These are phyloP conservation scores for Heterococcus sp. DNA, from an alignment of 108 stramenopile species.

Conservation along the genomic window DNA sequence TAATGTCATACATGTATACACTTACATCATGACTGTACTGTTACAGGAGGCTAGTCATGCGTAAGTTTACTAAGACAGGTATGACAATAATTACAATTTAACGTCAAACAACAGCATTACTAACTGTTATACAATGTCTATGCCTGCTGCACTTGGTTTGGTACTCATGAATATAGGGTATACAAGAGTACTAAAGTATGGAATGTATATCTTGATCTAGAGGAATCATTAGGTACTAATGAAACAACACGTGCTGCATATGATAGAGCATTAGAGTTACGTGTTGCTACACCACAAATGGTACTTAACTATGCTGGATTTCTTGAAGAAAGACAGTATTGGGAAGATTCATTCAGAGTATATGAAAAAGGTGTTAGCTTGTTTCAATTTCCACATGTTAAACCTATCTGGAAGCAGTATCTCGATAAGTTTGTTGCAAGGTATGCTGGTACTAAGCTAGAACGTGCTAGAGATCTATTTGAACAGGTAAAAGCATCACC, in stretches of 20 bases:
- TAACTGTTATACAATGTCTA: no score
- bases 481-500: constrained; percentile 59
- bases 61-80: no score
- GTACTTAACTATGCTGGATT: constrained; percentile 87
- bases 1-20: no score
- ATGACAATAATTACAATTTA: no score
- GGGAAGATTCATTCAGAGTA: constrained; percentile 83
- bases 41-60: no score
- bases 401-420: constrained; percentile 85
- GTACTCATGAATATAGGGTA: no score
- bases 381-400: constrained; percentile 84
- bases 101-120: no score
- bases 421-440: constrained; percentile 76
- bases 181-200: constrained; percentile 63
- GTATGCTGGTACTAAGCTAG: constrained; percentile 87
- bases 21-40: no score
- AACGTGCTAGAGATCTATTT: constrained; percentile 85
- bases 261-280: constrained; percentile 74
- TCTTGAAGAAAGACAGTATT: constrained; percentile 82
- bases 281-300: constrained; percentile 86
- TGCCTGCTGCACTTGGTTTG: no score
- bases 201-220: constrained; percentile 89
- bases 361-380: constrained; percentile 72
- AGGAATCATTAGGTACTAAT: constrained; percentile 89
- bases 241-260: constrained; percentile 92